Base-by-base conservation (phyloP, 1,284 basidiomycete species). In the Phellopilus nigrolimitatus region DNA sequence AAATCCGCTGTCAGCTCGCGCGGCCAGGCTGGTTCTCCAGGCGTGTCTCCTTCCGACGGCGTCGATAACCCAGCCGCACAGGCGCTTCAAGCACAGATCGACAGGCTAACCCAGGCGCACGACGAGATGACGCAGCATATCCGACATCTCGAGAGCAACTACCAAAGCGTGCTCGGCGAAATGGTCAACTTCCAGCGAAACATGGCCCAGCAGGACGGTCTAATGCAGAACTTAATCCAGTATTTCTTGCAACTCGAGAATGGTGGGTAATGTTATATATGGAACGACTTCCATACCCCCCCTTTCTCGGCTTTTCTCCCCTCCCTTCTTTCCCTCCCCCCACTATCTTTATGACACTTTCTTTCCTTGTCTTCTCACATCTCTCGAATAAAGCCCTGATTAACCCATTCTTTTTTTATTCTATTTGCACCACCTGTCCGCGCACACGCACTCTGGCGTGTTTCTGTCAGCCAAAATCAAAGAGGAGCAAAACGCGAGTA, bases 181-280 rank as follows among this genome's bases (percentile, higher is more conserved):
- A 85, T 94, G 78, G 84, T 88, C 59, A 80, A 80, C 47, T 88
- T 91, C 63, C 90, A 92, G 69, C 70, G 85, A 53, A 87, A 85
- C 60, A 84, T 91, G 79, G 85, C 87, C 27, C 84, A 89, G 67
- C 91, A 93, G 71, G 90, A 94, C 59, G 80, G 80, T 46, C 67
- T 92, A 54, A 88, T 92, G 80, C 87, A 91, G 68, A 82, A 80
- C 59, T 67, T 93, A 56, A 84, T 93, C 59, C 81, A 86, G 59
- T 89, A 90, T 66, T 86, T 90, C 64, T 72, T 91, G 61, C 82
- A 84, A 60, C 72, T 79, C 61, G 84, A 88, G 67, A 80, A 76
- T 60, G 72, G 77, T 76, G 62, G 68, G 75, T 71, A 24, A 46
- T 51, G n/a, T 27, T 17, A 19, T 25, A 15, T 24, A 36, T 31